These are phyloP conservation scores for Gynostemma pentaphyllum DNA, from an alignment of 306 rosid genomes.

Conservation along the genomic window DNA sequence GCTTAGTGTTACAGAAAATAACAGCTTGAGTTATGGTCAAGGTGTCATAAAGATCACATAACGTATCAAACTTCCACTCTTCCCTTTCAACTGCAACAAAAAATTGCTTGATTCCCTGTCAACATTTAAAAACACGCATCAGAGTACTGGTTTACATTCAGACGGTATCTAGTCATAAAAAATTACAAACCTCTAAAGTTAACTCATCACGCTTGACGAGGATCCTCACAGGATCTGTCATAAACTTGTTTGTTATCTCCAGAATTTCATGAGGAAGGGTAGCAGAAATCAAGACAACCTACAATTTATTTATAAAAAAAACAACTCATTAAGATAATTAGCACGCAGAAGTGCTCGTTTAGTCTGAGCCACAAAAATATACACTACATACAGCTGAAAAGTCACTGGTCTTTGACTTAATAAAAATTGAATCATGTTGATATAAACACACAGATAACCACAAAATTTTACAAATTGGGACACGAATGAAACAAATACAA, in stretches of 20 bases:
- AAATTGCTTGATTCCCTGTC: constrained; percentile 97
- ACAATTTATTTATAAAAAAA: constrained; percentile 11
- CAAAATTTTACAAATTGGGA: not conserved
- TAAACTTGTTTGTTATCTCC: constrained; percentile 92
- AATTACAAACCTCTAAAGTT: constrained; percentile 70
- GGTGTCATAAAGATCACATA: constrained; percentile 96
- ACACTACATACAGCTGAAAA: not conserved
- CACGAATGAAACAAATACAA: not conserved
- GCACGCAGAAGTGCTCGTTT: not conserved
- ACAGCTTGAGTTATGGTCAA: constrained; percentile 97
- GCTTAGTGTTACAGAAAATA: constrained; percentile 89
- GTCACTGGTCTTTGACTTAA: not conserved
- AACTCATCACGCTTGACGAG: constrained; percentile 99
- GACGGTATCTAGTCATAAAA: constrained; percentile 4
- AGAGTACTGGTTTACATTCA: constrained; percentile 12
- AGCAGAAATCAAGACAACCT: constrained; percentile 95
- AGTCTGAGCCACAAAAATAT: too few relatives aligned
- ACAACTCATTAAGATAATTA: not conserved
- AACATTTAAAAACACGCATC: constrained; percentile 1
- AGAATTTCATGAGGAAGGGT: constrained; percentile 98
- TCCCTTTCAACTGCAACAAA: constrained; percentile 96
- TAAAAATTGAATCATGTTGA: not conserved
- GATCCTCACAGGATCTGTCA: constrained; percentile 97
- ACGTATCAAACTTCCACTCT: constrained; percentile 96
- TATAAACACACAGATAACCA: not conserved